Base-by-base conservation (phyloP, 176 grass and related monocot genomes). In the Ananas comosus region DNA sequence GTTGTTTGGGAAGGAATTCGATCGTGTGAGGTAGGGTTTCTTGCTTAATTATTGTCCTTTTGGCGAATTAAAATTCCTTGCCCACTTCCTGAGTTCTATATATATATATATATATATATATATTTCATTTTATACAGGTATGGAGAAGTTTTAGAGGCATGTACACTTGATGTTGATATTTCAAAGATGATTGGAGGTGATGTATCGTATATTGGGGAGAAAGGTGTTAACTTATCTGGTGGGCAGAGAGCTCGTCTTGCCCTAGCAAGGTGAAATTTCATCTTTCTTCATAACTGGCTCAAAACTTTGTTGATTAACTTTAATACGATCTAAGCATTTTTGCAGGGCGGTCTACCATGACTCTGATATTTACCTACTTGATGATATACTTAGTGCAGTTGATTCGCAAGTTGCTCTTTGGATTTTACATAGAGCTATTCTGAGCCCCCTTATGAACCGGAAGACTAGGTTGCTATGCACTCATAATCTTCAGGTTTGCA, bases 381-480 rank as follows among this genome's bases (percentile, higher is more conserved):
- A 96, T 79, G 88, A 96, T 73, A 77, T 96, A 82, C 82, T 96
- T 68, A 96, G 93, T 71, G 84, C 93, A 13, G 93, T 96, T 82
- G 93, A 90, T 85, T 89, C 93, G 71, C 81, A 96, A 74, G 93
- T 96, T 87, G 93, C 93, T 72, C 81, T 77, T 14, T 85, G 86
- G 79, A 96, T 96, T 52, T 80, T 96, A 16, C 78, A 85, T 70
- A 91, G 75, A 48, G 67, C 74, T 74, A 86, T 96, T 78, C 72
- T 83, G 74, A 83, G 83, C 0, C 74, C 79, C 16, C 57, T 85
- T 71, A 81, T 89, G 74, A 87, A 79, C 48, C 59, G 21, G 17
- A 96, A 96, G 82, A 96, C 93, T 80, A 77, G 88, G 72, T 54
- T 96, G n/a, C 71, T 96, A 81, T 89, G 86, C 66, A 96, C 93